These are phyloP conservation scores for Alternaria angustiovoidea DNA, from an alignment of 2,329 filamentous ascomycete species.

Conservation along the genomic window DNA sequence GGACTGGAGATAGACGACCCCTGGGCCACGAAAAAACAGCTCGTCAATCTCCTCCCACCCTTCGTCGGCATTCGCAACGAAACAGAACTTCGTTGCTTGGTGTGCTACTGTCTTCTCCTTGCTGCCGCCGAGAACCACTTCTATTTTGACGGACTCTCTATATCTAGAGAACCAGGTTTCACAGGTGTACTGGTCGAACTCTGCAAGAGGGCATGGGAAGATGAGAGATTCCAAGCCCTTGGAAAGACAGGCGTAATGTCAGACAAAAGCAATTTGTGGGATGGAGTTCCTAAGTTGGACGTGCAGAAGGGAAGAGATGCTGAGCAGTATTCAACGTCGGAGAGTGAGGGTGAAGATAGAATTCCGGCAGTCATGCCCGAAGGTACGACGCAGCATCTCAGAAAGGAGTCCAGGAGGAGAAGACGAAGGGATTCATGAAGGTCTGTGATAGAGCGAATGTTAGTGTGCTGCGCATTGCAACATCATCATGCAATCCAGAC, in stretches of 20 bases:
- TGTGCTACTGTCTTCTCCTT: slow-evolving; percentile 1
- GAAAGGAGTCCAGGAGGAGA: background rate
- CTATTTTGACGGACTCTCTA: background rate
- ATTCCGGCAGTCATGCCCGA: background rate
- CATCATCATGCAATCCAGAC: background rate
- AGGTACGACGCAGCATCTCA: background rate
- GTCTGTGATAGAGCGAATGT: too few relatives aligned
- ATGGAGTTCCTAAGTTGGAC: background rate
- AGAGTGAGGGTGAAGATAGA: background rate
- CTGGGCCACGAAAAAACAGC: background rate
- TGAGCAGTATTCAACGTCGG: background rate
- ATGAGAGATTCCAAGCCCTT: background rate
- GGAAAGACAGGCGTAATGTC: background rate
- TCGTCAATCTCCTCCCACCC: background rate
- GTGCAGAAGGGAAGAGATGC: background rate
- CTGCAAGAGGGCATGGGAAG: background rate
- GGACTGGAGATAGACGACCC: background rate
- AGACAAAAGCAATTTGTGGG: background rate
- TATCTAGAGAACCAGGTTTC: background rate
- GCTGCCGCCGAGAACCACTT: background rate
- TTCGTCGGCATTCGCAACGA: background rate
- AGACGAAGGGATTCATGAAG: background rate
- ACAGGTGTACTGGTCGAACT: slow-evolving; percentile 1
- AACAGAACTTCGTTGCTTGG: background rate
- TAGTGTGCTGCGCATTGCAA: background rate